Conservation (phyloP, 2,329 filamentous ascomycete genomes). For the Metarhizium sp. region DNA sequence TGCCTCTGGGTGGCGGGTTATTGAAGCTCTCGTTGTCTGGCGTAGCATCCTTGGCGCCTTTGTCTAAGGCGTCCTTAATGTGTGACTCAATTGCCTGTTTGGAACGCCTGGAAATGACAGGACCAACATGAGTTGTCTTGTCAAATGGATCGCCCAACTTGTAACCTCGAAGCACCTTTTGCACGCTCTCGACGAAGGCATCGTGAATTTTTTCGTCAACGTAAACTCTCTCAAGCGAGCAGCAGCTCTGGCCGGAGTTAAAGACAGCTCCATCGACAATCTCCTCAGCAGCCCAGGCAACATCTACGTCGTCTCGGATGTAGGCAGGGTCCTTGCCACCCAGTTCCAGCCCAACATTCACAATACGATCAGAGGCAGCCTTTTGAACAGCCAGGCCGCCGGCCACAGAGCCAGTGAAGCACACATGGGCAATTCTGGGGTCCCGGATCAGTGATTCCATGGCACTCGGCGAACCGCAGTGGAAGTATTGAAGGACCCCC, state of each 20-base stretch:
- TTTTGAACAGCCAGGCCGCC: slow-evolving; percentile 80
- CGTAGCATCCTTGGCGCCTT: slow-evolving; percentile 77
- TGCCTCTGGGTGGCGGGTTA: slow-evolving; percentile 65
- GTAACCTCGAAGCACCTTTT: slow-evolving; percentile 73
- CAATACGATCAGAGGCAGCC: slow-evolving; percentile 73
- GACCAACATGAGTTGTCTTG: slow-evolving; percentile 71
- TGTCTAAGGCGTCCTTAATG: slow-evolving; percentile 70
- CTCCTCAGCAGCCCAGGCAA: slow-evolving; percentile 85
- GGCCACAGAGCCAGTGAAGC: slow-evolving; percentile 89
- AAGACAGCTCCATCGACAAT: slow-evolving; percentile 95
- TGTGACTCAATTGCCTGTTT: slow-evolving; percentile 70
- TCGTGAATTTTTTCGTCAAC: slow-evolving; percentile 81
- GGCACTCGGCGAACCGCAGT: slow-evolving; percentile 68
- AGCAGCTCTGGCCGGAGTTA: slow-evolving; percentile 98
- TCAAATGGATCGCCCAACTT: slow-evolving; percentile 82
- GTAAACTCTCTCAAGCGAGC: slow-evolving; percentile 84
- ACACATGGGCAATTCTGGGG: slow-evolving; percentile 69
- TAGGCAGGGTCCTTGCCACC: slow-evolving; percentile 95
- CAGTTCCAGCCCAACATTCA: slow-evolving; percentile 81
- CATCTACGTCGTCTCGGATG: slow-evolving; percentile 73
- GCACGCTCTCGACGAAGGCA: slow-evolving; percentile 66
- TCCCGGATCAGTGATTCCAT: slow-evolving; percentile 73
- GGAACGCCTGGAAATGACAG: slow-evolving; percentile 75
- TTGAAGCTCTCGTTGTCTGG: slow-evolving; percentile 72
- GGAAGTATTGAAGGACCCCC: slow-evolving; percentile 85